A percentile compares a stretch with the other conserved stretches of the same genome.
These are phyloP conservation scores for Centella asiatica DNA, from an alignment of 129 eudicot genomes.

Conservation along the genomic window DNA sequence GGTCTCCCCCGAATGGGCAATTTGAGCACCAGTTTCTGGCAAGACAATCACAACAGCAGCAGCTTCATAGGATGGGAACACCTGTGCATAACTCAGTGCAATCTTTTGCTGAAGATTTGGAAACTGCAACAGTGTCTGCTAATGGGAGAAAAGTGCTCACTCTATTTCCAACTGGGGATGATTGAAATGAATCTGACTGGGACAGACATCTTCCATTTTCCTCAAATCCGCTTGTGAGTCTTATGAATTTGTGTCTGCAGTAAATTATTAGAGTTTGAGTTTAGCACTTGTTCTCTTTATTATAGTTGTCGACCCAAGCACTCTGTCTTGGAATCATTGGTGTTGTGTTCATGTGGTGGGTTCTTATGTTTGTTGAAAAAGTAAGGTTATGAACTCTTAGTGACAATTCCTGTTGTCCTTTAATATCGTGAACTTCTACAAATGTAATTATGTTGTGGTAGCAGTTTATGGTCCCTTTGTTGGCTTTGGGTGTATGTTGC, in stretches of 20 bases:
- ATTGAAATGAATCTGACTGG: conserved; percentile 23
- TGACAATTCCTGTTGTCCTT: background rate
- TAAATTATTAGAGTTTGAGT: conserved; percentile 1
- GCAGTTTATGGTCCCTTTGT: background rate
- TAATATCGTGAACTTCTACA: conserved; percentile 2
- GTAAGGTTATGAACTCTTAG: background rate
- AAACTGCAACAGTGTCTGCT: conserved; percentile 28
- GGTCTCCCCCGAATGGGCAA: conserved; percentile 55
- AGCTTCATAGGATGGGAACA: conserved; percentile 47
- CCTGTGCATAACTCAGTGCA: conserved; percentile 40
- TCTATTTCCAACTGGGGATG: conserved; percentile 81
- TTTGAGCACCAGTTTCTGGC: conserved; percentile 53
- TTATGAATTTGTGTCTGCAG: conserved; percentile 9
- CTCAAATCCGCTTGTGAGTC: conserved; percentile 3
- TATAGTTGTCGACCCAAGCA: background rate
- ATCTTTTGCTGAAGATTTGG: conserved; percentile 62
- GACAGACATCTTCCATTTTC: too few species aligned
- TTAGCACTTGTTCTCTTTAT: background rate
- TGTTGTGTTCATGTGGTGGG: background rate
- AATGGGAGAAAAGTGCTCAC: conserved; percentile 81
- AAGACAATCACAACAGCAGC: conserved; percentile 45
- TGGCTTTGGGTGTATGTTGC: conserved; percentile 10
- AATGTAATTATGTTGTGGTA: conserved; percentile 16
- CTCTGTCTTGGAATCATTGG: background rate
- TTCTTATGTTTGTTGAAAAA: background rate